Evolutionary conservation across 140 eudicot species (phyloP).

Genomic region (Oenanthe javanica): DNA sequence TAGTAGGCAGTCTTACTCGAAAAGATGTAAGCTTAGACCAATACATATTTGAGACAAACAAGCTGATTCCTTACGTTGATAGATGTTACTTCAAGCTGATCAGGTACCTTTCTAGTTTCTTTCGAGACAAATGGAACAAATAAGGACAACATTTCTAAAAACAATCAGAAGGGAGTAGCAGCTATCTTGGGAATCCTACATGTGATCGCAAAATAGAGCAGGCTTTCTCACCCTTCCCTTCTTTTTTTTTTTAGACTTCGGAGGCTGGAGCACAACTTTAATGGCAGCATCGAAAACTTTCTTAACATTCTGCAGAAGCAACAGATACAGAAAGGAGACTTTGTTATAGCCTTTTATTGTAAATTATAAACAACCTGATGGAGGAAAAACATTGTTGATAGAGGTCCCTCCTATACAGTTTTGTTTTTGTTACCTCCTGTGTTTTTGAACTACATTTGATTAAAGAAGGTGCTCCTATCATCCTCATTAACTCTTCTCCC

Average conservation of each 20-base stretch:
- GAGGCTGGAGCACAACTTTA: constrained; percentile 66
- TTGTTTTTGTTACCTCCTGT: constrained; percentile 44
- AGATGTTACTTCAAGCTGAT: too few relatives aligned
- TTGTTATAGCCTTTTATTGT: too few relatives aligned
- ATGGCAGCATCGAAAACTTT: constrained; percentile 83
- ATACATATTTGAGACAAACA: too few relatives aligned
- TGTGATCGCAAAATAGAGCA: constrained; percentile 39
- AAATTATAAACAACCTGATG: not conserved
- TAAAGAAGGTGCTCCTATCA: constrained; percentile 82
- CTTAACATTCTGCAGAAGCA: constrained; percentile 48
- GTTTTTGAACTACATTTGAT: constrained; percentile 96
- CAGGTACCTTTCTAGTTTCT: not conserved
- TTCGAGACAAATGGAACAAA: not conserved
- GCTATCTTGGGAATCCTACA: not conserved
- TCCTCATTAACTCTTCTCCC: constrained; percentile 87
- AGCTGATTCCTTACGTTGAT: too few relatives aligned
- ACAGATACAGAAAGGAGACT: too few relatives aligned
- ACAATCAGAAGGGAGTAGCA: not conserved
- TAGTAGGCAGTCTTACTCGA: too few relatives aligned
- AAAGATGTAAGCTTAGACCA: too few relatives aligned
- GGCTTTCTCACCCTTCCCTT: constrained; percentile 31
- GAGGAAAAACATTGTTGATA: not conserved
- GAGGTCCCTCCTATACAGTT: not conserved
- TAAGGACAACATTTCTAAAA: not conserved
- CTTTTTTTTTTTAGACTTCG: constrained; percentile 70